Conservation (phyloP, 2,329 filamentous ascomycete species). For the Nothopassalora personata region DNA sequence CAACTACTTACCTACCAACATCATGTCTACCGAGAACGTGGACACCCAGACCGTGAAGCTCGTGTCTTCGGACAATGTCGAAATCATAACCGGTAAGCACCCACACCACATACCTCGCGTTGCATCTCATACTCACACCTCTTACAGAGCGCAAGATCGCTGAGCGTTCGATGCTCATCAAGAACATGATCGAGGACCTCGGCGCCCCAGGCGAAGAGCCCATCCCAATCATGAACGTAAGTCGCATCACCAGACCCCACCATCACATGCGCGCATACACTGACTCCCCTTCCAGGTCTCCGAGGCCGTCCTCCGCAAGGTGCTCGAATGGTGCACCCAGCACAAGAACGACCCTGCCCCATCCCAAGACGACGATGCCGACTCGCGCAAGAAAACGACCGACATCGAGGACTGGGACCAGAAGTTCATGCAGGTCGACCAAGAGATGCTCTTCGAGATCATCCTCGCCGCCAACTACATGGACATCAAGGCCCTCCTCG, state of each 20-base stretch:
- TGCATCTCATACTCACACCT: constrained; percentile 13
- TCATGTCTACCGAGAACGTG: constrained; percentile 16
- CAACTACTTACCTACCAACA: constrained; percentile 2
- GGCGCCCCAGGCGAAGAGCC: constrained; percentile 60
- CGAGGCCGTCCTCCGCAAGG: constrained; percentile 88
- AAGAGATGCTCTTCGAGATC: constrained; percentile 99
- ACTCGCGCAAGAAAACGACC: constrained; percentile 95
- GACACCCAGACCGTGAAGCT: constrained; percentile 38
- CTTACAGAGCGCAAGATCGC: constrained; percentile 67
- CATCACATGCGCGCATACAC: constrained; percentile 12
- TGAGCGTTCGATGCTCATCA: constrained; percentile 90
- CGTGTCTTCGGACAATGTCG: constrained; percentile 43
- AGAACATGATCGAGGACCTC: constrained; percentile 96
- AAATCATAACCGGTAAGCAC: constrained; percentile 38
- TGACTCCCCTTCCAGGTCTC: constrained; percentile 57
- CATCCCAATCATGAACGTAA: constrained; percentile 77
- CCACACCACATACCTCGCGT: neutral
- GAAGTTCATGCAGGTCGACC: constrained; percentile 99
- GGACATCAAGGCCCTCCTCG: constrained; percentile 95
- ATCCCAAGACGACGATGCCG: constrained; percentile 79
- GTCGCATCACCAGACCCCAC: constrained; percentile 17
- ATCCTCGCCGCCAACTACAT: constrained; percentile 98
- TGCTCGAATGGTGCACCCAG: constrained; percentile 96
- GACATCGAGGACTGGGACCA: constrained; percentile 99
- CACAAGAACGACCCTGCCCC: constrained; percentile 85